A percentile compares a stretch with the other conserved stretches of the same genome.
Conservation (phyloP, 805 yeast species). For the Candida maris region DNA sequence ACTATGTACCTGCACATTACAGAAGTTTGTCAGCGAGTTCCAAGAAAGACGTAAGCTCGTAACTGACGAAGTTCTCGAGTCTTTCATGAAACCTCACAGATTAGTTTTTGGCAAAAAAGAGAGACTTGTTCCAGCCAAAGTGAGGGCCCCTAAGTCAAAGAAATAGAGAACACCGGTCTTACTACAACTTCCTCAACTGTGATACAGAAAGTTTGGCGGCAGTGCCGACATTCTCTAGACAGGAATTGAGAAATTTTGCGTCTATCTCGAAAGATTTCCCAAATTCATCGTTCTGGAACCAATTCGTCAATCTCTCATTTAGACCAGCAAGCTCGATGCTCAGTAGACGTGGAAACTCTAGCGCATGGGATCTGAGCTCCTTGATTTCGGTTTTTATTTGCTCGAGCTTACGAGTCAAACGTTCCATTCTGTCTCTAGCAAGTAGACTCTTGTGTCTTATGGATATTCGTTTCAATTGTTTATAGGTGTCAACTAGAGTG, state of each 20-base stretch:
- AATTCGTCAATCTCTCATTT: constrained; percentile 7
- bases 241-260: constrained; percentile 7
- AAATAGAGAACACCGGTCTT: constrained; percentile 7
- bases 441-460: neutral
- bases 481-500: constrained; percentile 20
- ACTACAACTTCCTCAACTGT: constrained; percentile 11
- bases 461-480: constrained; percentile 17
- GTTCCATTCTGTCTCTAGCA: constrained; percentile 1
- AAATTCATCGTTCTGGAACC: constrained; percentile 17
- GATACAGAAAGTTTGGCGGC: constrained; percentile 14
- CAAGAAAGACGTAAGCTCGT: constrained; percentile 73
- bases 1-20: constrained; percentile 74
- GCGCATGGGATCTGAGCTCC: constrained; percentile 12
- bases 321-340: constrained; percentile 10
- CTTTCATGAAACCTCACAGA: constrained; percentile 83
- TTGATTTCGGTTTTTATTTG: constrained; percentile 6
- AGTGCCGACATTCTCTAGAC: constrained; percentile 11
- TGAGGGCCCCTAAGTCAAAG: constrained; percentile 41
- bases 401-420: too few species aligned
- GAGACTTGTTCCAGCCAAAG: constrained; percentile 69
- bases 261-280: constrained; percentile 21
- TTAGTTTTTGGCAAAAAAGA: constrained; percentile 70
- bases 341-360: constrained; percentile 15
- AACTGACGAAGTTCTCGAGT: constrained; percentile 54
- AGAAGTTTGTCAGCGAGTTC: constrained; percentile 73